These are phyloP conservation scores for Skeletonema menzelii DNA, from an alignment of 108 stramenopile species.

Conservation along the genomic window DNA sequence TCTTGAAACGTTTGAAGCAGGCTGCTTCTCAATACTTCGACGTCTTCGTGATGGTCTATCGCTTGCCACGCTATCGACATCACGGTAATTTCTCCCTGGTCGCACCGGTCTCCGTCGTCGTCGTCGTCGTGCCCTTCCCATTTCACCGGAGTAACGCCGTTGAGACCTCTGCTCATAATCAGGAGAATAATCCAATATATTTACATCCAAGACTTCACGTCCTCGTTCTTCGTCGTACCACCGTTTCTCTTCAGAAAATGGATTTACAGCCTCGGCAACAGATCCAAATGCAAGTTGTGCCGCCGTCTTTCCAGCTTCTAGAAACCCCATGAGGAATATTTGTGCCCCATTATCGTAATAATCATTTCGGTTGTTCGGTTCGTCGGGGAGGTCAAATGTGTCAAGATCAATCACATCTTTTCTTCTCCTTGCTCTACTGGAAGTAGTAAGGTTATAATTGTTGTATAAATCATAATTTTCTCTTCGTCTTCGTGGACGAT, in stretches of 20 bases:
- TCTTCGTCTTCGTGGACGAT: conserved; percentile 4
- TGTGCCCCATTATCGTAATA: conserved; percentile 41
- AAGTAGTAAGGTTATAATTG: background rate
- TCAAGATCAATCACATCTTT: conserved; percentile 13
- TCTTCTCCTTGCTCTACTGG: background rate
- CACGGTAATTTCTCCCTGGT: background rate
- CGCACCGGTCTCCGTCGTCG: background rate
- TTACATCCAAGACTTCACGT: conserved; percentile 10
- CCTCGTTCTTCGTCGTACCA: conserved; percentile 29
- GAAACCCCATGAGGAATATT: conserved; percentile 46
- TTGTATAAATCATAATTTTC: conserved; percentile 18
- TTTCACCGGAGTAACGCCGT: background rate
- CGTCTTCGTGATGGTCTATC: background rate
- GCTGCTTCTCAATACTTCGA: background rate
- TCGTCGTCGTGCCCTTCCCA: background rate
- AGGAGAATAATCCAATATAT: conserved; percentile 14
- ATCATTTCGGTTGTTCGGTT: background rate
- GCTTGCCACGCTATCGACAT: background rate
- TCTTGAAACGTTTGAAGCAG: background rate
- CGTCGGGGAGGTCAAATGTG: background rate
- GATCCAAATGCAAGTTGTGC: conserved; percentile 19
- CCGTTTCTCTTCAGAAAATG: conserved; percentile 2
- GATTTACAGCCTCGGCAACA: conserved; percentile 1
- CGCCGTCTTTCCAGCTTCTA: conserved; percentile 41
- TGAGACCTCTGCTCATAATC: background rate